Evolutionary conservation across 2,329 filamentous ascomycete genomes (phyloP), one percentile per base, ranked within the genome.

Genomic region (Fusarium sp.): DNA sequence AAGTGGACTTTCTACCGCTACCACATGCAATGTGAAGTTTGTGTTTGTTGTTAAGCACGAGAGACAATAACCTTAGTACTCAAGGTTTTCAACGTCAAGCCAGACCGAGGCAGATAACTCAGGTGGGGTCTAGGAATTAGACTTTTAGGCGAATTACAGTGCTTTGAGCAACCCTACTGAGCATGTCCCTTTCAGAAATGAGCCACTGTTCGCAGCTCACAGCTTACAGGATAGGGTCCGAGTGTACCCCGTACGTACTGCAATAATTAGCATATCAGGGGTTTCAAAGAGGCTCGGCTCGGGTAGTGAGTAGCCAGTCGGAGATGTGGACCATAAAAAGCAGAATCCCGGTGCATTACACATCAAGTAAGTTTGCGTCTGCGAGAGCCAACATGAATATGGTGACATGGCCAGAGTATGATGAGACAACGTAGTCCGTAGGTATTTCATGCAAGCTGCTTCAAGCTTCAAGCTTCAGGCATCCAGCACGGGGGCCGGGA

Each of bases 81-180:
- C 38, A 36, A 44, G 43, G 28, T 10, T n/a, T n/a, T n/a, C 26
- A 20, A 39, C 34, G 44, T 43, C 15, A n/a, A 28, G 56, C 26
- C 32, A 64, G 12, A 38, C 54, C 59, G 36, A 59, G 40, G 42
- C 42, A 45, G 40, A 45, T 48, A 46, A 14, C 28, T 32, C 10
- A 14, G 28, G 12, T 7, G 32, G 55, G 34, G 49, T 40, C n/a
- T 51, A 28, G 50, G 48, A 56, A 55, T 71, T 72, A 72, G 54
- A 71, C 67, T 72, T 72, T 72, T 62, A 60, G 58, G 62, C 69
- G 67, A 71, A 70, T 57, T 45, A 5, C 17, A 36, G 12, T 34
- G 11, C 28, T 11, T 58, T 44, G 48, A 26, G 48, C 38, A 32
- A n/a, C 36, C 23, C 20, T 21, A 44, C 24, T 5, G 7, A 32